These are phyloP conservation scores for Lunasporangiospora selenospora DNA, from an alignment of 192 early-diverging fungal genomes.

Conservation along the genomic window DNA sequence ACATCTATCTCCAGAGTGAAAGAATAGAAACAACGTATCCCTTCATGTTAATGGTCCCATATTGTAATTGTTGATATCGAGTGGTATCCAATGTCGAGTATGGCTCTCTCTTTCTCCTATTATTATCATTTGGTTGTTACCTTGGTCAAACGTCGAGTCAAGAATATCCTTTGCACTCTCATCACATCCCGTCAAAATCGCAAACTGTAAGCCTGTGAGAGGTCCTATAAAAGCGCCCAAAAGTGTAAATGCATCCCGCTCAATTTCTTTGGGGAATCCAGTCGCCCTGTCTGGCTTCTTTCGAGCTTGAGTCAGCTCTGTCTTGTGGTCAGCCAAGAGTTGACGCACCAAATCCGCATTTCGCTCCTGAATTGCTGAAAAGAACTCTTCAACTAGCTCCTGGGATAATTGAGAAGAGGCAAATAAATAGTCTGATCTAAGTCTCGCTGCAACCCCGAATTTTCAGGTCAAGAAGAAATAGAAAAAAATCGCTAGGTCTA, in stretches of 20 bases:
- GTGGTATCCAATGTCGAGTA: no score
- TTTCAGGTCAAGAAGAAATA: no score
- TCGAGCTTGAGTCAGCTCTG: constrained; percentile 30
- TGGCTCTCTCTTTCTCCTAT: not conserved
- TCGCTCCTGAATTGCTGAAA: constrained; percentile 45
- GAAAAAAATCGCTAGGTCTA: no score
- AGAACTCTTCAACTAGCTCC: constrained; percentile 29
- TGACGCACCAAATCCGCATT: constrained; percentile 44
- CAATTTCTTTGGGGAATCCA: constrained; percentile 46
- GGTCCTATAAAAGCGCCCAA: constrained; percentile 73
- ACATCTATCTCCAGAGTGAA: constrained; percentile 66
- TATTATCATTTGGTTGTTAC: not conserved
- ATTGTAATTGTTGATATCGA: no score
- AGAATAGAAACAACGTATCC: no score
- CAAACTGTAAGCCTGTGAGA: constrained; percentile 65
- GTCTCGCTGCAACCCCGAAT: no score
- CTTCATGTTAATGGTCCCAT: no score
- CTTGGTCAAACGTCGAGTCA: constrained; percentile 67
- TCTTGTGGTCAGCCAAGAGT: constrained; percentile 40
- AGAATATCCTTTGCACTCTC: constrained; percentile 71
- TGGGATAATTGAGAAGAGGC: not conserved
- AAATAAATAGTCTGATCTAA: no score
- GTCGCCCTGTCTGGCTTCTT: constrained; percentile 19
- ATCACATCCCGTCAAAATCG: constrained; percentile 67
- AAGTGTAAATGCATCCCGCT: constrained; percentile 71